Evolutionary conservation across 2,329 filamentous ascomycete genomes (phyloP).

Genomic region (Fusarium bactridioides): DNA sequence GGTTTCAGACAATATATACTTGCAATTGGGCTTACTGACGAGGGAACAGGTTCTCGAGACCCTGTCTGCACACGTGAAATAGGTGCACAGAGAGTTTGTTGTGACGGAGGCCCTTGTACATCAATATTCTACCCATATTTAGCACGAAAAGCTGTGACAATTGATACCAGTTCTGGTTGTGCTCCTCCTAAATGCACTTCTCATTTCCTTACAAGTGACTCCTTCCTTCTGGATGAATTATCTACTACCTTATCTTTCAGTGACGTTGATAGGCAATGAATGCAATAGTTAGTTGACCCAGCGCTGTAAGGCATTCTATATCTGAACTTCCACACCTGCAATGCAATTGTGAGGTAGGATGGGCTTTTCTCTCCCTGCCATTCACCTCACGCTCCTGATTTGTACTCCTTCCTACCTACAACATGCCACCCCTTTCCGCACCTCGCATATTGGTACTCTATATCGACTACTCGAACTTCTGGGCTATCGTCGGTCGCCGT

Average conservation of each 20-base stretch:
- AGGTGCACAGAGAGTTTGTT: conserved; percentile 63
- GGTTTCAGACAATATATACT: conserved; percentile 15
- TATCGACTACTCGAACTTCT: conserved; percentile 12
- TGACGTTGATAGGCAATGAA: conserved; percentile 5
- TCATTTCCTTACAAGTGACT: conserved; percentile 9
- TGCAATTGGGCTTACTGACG: conserved; percentile 48
- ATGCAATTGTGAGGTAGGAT: neutral
- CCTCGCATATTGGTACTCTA: conserved; percentile 9
- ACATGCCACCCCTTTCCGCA: conserved; percentile 10
- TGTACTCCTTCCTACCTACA: conserved; percentile 1
- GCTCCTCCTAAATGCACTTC: conserved; percentile 28
- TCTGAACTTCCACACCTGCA: conserved; percentile 1
- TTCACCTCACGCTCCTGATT: neutral
- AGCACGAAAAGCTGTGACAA: conserved; percentile 48
- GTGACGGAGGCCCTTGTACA: conserved; percentile 53
- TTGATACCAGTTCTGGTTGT: conserved; percentile 48
- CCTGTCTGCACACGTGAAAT: conserved; percentile 82
- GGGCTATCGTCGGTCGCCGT: neutral
- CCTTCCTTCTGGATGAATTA: conserved; percentile 4
- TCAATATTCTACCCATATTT: conserved; percentile 48
- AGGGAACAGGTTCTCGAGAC: conserved; percentile 76
- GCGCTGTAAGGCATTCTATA: conserved; percentile 1
- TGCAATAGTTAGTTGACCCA: conserved; percentile 11
- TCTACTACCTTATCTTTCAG: neutral
- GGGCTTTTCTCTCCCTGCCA: conserved; percentile 1